Conservation (phyloP, 345 rosid genomes). For the Populus alba region DNA sequence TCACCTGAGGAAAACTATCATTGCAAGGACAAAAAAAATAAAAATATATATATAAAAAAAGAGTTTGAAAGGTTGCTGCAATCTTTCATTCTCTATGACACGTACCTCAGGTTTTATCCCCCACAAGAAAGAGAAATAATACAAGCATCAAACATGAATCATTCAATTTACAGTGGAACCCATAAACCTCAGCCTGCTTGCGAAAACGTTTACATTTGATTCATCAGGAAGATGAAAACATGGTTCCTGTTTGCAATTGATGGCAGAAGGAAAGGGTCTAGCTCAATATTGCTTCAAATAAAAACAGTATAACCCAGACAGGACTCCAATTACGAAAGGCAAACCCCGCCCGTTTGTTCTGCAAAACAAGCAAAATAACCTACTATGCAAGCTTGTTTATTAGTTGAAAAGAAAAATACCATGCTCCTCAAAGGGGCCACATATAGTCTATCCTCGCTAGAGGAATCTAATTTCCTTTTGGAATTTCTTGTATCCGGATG, state of each 20-base stretch:
- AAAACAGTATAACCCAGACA: neutral
- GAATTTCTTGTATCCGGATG: neutral
- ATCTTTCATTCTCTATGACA: neutral
- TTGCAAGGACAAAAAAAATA: neutral
- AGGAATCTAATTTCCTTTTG: neutral
- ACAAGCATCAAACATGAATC: neutral
- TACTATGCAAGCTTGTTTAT: neutral
- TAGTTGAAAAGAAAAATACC: neutral
- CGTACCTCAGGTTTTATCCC: neutral
- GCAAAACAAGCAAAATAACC: neutral
- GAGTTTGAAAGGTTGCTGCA: neutral
- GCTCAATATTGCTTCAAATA: neutral
- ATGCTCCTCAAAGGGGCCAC: neutral
- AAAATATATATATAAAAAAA: neutral
- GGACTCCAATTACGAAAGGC: neutral
- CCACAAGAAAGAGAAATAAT: neutral
- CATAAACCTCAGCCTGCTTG: neutral
- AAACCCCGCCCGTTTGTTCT: neutral
- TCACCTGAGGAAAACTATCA: neutral
- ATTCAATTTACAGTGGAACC: neutral
- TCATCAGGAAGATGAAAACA: neutral
- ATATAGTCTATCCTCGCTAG: neutral
- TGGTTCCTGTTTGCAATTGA: neutral
- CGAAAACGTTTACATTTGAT: neutral
- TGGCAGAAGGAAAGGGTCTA: neutral